Percentiles rank a stretch among this genome's conserved stretches.
Conservation (phyloP, 202 grass and related monocot genomes). For the Eragrostis tef region DNA sequence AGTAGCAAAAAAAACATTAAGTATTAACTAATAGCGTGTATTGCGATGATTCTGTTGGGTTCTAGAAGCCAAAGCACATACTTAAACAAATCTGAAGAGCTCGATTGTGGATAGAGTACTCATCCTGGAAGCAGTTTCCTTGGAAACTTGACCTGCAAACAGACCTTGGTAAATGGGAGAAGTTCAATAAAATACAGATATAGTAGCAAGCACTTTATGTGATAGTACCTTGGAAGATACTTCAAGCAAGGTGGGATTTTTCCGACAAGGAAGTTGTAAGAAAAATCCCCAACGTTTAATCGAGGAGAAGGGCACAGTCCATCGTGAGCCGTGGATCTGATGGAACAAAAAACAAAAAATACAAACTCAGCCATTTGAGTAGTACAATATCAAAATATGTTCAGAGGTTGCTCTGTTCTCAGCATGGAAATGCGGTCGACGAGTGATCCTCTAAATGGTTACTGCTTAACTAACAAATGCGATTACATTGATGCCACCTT, state of each 20-base stretch:
- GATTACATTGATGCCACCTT: slow-evolving; percentile 30
- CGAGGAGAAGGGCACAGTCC: slow-evolving; percentile 70
- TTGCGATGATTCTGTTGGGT: neutral
- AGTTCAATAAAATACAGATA: slow-evolving; percentile 41
- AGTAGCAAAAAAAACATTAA: slow-evolving; percentile 7
- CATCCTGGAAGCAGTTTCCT: slow-evolving; percentile 95
- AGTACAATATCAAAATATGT: slow-evolving; percentile 10
- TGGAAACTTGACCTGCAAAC: slow-evolving; percentile 88
- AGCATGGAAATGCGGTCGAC: neutral
- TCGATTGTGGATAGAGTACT: slow-evolving; percentile 68
- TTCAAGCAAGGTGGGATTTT: slow-evolving; percentile 93
- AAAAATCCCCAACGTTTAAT: slow-evolving; percentile 84
- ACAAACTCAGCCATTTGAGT: neutral
- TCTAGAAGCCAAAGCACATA: slow-evolving; percentile 37
- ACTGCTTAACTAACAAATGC: neutral
- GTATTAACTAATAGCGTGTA: slow-evolving; percentile 6
- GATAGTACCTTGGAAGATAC: slow-evolving; percentile 82
- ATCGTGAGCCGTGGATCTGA: slow-evolving; percentile 58
- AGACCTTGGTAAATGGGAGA: slow-evolving; percentile 26
- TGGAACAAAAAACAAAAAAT: slow-evolving; percentile 7
- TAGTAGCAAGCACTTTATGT: slow-evolving; percentile 20
- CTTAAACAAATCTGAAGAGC: slow-evolving; percentile 69
- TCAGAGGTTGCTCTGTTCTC: neutral
- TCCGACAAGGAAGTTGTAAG: slow-evolving; percentile 90
- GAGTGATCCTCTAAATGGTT: neutral